These are phyloP conservation scores for Posidonia oceanica DNA, from an alignment of 116 monocot species.

Conservation along the genomic window DNA sequence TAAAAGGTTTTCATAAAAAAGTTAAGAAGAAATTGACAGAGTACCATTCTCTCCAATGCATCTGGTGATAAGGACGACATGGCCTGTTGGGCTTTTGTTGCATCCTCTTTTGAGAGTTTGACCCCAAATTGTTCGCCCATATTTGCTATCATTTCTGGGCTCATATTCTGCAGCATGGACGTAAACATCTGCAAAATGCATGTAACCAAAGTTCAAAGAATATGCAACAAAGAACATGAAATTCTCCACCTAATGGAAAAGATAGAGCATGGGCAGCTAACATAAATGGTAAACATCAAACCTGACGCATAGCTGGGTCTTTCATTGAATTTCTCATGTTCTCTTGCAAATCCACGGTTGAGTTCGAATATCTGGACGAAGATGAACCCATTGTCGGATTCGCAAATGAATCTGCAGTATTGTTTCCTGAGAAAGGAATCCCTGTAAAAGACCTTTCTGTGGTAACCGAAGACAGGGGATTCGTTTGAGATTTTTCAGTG, in stretches of 20 bases:
- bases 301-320: constrained; percentile 93
- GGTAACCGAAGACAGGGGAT: constrained; percentile 14
- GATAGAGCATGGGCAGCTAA: not conserved
- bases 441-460: not conserved
- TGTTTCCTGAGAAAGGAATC: constrained; percentile 4
- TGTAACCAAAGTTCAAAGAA: not conserved
- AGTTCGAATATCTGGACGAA: constrained; percentile 29
- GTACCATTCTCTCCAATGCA: constrained; percentile 94
- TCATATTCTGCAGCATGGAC: constrained; percentile 94
- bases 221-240: not conserved
- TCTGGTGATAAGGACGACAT: constrained; percentile 81
- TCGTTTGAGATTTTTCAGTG: constrained; percentile 8
- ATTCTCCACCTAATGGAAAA: not conserved
- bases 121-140: constrained; percentile 89
- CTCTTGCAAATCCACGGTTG: constrained; percentile 62
- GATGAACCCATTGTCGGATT: constrained; percentile 17
- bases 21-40: not conserved
- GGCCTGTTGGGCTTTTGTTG: constrained; percentile 74
- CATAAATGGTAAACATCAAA: constrained; percentile 10
- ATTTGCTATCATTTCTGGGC: constrained; percentile 85
- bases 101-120: constrained; percentile 90
- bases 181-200: constrained; percentile 62
- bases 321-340: constrained; percentile 68
- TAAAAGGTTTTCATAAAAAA: not conserved
- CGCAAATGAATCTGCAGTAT: constrained; percentile 13